Evolutionary conservation across 345 rosid species (phyloP).

Genomic region (Brassica nigra): DNA sequence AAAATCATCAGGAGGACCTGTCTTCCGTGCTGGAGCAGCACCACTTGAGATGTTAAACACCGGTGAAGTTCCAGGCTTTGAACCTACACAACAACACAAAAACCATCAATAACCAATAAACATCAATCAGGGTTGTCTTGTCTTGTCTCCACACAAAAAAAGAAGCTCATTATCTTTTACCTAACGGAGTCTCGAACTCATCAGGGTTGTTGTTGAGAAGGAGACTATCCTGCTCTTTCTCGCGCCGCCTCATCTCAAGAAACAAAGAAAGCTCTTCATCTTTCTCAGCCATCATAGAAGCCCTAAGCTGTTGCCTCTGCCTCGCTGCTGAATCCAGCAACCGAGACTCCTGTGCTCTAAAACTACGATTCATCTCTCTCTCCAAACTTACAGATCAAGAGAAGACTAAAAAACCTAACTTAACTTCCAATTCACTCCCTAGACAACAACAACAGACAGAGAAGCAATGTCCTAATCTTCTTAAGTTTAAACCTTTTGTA

Average conservation of each 20-base stretch:
- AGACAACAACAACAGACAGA: conserved; percentile 2
- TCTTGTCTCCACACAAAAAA: background rate
- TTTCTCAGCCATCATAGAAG: conserved; percentile 81
- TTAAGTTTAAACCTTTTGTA: conserved; percentile 12
- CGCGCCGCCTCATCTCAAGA: conserved; percentile 89
- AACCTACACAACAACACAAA: conserved; percentile 54
- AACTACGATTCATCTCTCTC: conserved; percentile 82
- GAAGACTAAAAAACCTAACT: conserved; percentile 34
- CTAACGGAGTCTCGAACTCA: conserved; percentile 75
- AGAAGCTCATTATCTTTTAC: conserved; percentile 32
- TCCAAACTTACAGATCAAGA: conserved; percentile 39
- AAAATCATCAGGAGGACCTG: conserved; percentile 76
- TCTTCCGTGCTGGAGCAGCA: conserved; percentile 51
- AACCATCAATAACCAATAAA: background rate
- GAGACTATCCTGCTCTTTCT: conserved; percentile 69
- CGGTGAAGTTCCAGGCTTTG: conserved; percentile 79
- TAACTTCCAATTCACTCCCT: conserved; percentile 48
- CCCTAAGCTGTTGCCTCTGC: conserved; percentile 78
- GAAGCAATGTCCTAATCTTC: conserved; percentile 39
- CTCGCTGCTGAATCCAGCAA: conserved; percentile 74
- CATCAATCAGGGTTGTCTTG: background rate
- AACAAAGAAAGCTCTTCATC: conserved; percentile 94
- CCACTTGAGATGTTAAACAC: conserved; percentile 73
- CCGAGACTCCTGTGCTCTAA: conserved; percentile 76
- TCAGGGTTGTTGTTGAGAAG: conserved; percentile 59